Conservation (phyloP, 2,329 filamentous ascomycete genomes). For the Fusarium mangiferae region DNA sequence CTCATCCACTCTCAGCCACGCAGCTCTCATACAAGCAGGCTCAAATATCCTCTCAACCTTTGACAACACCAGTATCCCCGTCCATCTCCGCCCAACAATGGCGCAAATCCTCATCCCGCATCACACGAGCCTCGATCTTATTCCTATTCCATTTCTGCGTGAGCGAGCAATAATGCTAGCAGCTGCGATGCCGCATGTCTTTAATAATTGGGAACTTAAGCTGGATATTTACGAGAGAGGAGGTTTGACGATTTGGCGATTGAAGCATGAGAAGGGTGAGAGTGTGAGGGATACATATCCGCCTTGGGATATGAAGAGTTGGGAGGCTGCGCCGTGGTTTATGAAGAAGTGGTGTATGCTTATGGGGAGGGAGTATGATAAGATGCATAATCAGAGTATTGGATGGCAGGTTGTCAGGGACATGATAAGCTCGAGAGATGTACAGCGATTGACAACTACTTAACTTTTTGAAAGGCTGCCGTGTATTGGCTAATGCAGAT, state of each 20-base stretch:
- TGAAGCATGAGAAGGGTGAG: not conserved
- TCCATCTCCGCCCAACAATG: constrained; percentile 39
- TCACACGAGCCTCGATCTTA: constrained; percentile 40
- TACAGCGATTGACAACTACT: not conserved
- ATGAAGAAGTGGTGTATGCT: constrained; percentile 41
- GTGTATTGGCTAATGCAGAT: too few relatives aligned
- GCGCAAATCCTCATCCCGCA: constrained; percentile 43
- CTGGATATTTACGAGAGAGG: constrained; percentile 39
- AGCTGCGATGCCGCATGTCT: constrained; percentile 31
- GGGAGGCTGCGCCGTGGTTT: constrained; percentile 46
- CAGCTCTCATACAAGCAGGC: constrained; percentile 1
- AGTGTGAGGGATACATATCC: constrained; percentile 6
- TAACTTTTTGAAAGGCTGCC: fast-evolving
- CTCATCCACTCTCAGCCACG: not conserved
- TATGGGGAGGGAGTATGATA: constrained; percentile 30
- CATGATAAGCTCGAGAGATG: not conserved
- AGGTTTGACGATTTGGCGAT: constrained; percentile 34
- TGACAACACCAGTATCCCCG: constrained; percentile 15
- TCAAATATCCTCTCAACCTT: not conserved
- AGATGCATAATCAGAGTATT: constrained; percentile 35
- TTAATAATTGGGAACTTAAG: constrained; percentile 42
- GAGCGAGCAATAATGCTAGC: constrained; percentile 43
- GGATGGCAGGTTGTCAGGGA: constrained; percentile 37
- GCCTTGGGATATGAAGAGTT: constrained; percentile 44
- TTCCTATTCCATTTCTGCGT: constrained; percentile 40